Evolutionary conservation across 371 early-diverging fungal species (phyloP).

Genomic region (Mortierella sp.): DNA sequence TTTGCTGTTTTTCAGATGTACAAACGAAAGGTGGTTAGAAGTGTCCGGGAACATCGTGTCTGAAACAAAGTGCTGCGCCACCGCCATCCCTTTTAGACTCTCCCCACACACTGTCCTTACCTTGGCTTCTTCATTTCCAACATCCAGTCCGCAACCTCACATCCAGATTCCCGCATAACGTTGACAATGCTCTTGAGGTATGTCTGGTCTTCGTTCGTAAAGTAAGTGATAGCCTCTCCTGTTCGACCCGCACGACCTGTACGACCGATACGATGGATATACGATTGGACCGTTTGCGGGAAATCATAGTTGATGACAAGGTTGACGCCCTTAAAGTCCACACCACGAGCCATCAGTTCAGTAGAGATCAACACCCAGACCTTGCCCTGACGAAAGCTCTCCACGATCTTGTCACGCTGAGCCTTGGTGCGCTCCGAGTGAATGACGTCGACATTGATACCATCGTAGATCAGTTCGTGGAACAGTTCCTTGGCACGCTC

Average conservation of each 20-base stretch:
- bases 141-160: conserved; percentile 98
- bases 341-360: conserved; percentile 96
- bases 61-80: too few relatives aligned
- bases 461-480: conserved; percentile 95
- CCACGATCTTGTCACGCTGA: conserved; percentile 91
- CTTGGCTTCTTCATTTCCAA: conserved; percentile 81
- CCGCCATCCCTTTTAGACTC: not conserved
- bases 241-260: conserved; percentile 91
- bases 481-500: conserved; percentile 95
- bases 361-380: conserved; percentile 98
- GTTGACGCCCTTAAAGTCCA: conserved; percentile 94
- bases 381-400: conserved; percentile 89
- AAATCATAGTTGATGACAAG: conserved; percentile 97
- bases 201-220: conserved; percentile 92
- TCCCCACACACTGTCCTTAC: conserved; percentile 29
- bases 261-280: conserved; percentile 94
- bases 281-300: conserved; percentile 92
- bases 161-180: conserved; percentile 95
- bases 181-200: conserved; percentile 93
- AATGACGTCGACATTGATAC: conserved; percentile 96
- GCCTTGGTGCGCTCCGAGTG: conserved; percentile 93
- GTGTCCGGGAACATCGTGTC: too few relatives aligned
- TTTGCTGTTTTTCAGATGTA: conserved; percentile 39
- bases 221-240: conserved; percentile 88
- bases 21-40: not conserved